Conservation (phyloP, 129 eudicot species). For the Flaveria ramosissima region DNA sequence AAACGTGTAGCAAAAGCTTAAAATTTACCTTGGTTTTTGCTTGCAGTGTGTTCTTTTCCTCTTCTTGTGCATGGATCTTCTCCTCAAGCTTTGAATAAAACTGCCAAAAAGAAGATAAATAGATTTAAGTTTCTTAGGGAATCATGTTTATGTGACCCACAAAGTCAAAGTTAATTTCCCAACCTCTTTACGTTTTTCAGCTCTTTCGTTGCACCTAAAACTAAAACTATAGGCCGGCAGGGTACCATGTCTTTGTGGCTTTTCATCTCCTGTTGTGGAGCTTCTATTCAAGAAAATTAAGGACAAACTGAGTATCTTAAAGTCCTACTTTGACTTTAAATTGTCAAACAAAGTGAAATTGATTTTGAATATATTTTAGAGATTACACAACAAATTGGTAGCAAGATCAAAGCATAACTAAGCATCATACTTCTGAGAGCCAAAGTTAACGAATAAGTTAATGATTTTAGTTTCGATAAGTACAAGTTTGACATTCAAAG, state of each 20-base stretch:
- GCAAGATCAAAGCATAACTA: not conserved
- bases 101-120: conserved; percentile 35
- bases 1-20: conserved; percentile 1
- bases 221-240: conserved; percentile 74
- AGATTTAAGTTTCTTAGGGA: not conserved
- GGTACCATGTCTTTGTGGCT: conserved; percentile 51
- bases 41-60: conserved; percentile 70
- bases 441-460: not conserved
- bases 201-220: conserved; percentile 82
- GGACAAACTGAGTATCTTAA: conserved; percentile 33
- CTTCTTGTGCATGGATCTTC: conserved; percentile 91
- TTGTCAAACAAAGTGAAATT: not conserved
- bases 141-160: not conserved
- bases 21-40: conserved; percentile 76
- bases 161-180: conserved; percentile 3
- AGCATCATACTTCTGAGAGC: not conserved
- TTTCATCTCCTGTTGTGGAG: conserved; percentile 51
- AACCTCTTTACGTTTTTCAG: conserved; percentile 92
- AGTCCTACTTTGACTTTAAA: conserved; percentile 7
- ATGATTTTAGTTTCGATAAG: not conserved
- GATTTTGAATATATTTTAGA: not conserved
- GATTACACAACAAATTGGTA: not conserved
- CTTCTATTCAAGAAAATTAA: conserved; percentile 45
- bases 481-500: not conserved
- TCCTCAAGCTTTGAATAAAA: conserved; percentile 96